Evolutionary conservation across 129 eudicot genomes (phyloP).

Genomic region (Calendula officinalis): DNA sequence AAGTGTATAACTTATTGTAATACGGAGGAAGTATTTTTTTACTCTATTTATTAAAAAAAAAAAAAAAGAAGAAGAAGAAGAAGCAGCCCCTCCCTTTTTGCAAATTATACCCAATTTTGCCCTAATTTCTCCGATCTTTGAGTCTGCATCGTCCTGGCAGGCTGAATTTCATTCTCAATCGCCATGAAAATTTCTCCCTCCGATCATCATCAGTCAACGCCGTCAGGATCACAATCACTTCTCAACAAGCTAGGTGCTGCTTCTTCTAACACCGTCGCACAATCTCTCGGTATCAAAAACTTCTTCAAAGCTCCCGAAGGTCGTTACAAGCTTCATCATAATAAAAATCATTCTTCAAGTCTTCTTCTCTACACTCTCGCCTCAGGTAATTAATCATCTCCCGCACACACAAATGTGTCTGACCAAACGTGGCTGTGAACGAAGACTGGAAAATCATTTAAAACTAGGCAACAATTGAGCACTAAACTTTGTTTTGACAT

Average conservation of each 20-base stretch:
- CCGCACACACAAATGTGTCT: background rate
- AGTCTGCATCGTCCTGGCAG: too few relatives aligned
- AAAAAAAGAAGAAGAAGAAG: too few relatives aligned
- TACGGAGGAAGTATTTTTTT: too few relatives aligned
- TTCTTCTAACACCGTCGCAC: slow-evolving; percentile 31
- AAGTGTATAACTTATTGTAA: too few relatives aligned
- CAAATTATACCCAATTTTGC: too few relatives aligned
- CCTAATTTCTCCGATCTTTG: too few relatives aligned
- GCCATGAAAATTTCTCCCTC: slow-evolving; percentile 29
- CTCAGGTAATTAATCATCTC: slow-evolving; percentile 52
- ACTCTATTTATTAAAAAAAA: too few relatives aligned
- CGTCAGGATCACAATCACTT: slow-evolving; percentile 32
- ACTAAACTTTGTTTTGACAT: too few relatives aligned
- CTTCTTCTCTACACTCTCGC: slow-evolving; percentile 68
- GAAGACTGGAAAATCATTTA: too few relatives aligned
- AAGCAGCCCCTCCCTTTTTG: too few relatives aligned
- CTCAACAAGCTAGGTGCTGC: slow-evolving; percentile 29
- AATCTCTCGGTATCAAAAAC: slow-evolving; percentile 54
- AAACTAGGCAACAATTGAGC: too few relatives aligned
- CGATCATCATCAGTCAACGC: slow-evolving; percentile 30
- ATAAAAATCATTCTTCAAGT: slow-evolving; percentile 66
- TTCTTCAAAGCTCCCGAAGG: slow-evolving; percentile 92
- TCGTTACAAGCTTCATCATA: slow-evolving; percentile 66
- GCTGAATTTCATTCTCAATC: slow-evolving; percentile 15
- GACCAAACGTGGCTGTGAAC: too few relatives aligned